Base-by-base conservation (phyloP, 768 basidiomycete species). In the Phaeotremella skinneri region DNA sequence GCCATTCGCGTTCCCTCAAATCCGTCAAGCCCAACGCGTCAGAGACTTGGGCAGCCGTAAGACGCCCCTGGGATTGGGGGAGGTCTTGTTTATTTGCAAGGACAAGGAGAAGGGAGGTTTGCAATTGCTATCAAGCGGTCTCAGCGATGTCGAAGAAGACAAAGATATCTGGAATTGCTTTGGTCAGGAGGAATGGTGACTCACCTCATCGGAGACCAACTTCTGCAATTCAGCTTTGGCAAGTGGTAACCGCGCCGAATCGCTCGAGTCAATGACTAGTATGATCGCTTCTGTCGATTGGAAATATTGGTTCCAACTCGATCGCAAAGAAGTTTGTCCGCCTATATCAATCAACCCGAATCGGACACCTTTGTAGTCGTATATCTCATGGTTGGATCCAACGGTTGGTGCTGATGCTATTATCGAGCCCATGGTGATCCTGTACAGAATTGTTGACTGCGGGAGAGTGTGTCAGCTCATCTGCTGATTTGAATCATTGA, bases 21-120 rank as follows among this genome's bases (percentile, higher is more conserved):
- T 67, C 66, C 4, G 76, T 78, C 50, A 78, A 51, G 13, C 69
- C 69, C 2, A 78, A 61, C 1, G 71, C 76, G 43, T 76, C 76
- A 7, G 73, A 75, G 16, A 78, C 74, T 61, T 76, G 70, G 4
- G 76, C 74, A 11, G 76, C 73, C 4, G 71, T 76, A 26, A 76
- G 61, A 21, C 67, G 58, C 20, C 70, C 70, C 32, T 68, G 64
- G 1, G 61, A 61, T 29, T 62, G 63, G 27, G 74, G 72, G 21
- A 78, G 60, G 52, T 78, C 76, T 51, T 78, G 76, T 59, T 76
- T 76, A 50, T 76, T 76, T 7, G 76, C 76, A 4, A 75, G 65
- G 20, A 77, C 73, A 7, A 77, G 67, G 25, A 77, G 60, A 13
- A 75, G 55, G 6, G 72, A 61, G 31, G 66, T 67, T 55, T 62